A percentile compares a stretch with the other conserved stretches of the same genome.
Evolutionary conservation across 1,284 basidiomycete genomes (phyloP).

Genomic region (Ustilago tritici): DNA sequence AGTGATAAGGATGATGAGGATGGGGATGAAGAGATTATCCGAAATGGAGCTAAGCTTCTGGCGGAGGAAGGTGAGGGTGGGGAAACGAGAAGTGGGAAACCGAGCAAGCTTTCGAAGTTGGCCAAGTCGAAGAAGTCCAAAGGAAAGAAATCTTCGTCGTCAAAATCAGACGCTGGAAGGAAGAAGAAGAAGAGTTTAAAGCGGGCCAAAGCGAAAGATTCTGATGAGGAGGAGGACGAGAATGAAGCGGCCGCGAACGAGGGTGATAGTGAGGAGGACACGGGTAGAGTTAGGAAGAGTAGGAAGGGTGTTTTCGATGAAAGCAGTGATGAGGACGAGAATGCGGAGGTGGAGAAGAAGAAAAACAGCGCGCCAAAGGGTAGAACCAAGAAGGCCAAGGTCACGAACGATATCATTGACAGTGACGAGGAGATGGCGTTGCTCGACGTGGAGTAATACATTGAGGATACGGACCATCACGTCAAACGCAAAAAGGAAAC

Average conservation of each 20-base stretch:
- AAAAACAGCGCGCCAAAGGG: slow-evolving; percentile 7
- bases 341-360: slow-evolving; percentile 18
- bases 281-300: slow-evolving; percentile 22
- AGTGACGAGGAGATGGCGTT: slow-evolving; percentile 64
- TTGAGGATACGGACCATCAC: neutral
- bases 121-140: slow-evolving; percentile 29
- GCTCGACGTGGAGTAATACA: slow-evolving; percentile 36
- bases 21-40: slow-evolving; percentile 53
- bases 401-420: slow-evolving; percentile 62
- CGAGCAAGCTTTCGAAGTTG: slow-evolving; percentile 26
- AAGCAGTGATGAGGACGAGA: slow-evolving; percentile 49
- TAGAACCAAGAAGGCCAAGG: slow-evolving; percentile 42
- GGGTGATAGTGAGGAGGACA: slow-evolving; percentile 25
- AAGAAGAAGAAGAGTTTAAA: slow-evolving; percentile 51
- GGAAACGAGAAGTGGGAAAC: slow-evolving; percentile 17
- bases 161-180: slow-evolving; percentile 27
- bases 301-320: slow-evolving; percentile 37
- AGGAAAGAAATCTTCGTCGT: slow-evolving; percentile 10
- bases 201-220: slow-evolving; percentile 38
- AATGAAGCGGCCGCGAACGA: slow-evolving; percentile 13
- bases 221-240: slow-evolving; percentile 24
- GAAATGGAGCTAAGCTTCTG: slow-evolving; percentile 38
- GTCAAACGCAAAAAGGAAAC: neutral
- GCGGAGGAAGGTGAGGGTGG: slow-evolving; percentile 42
- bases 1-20: slow-evolving; percentile 43